Evolutionary conservation across 331 rosid species (phyloP), one percentile per base, ranked within the genome.

Genomic region (Pyracantha coccinea): DNA sequence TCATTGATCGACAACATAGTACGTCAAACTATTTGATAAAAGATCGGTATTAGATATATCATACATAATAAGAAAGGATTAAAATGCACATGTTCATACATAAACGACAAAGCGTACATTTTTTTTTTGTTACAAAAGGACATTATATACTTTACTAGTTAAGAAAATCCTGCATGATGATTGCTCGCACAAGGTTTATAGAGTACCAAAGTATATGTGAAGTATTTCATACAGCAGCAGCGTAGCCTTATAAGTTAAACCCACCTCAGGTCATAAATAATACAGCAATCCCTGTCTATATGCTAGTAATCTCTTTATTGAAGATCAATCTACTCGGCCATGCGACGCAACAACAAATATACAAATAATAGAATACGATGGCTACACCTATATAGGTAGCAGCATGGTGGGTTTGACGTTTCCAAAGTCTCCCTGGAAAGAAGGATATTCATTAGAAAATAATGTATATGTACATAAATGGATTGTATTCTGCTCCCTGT

Each of bases 401-500:
- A 73, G 68, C 63, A 21, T 31, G 72, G 69, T 16, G 45, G 25
- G 28, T 53, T 50, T 62, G 74, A 68, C 27, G 19, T 62, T 55
- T 52, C 76, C 68, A 75, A 35, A 38, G 24, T 38, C 75, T 53
- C 78, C 66, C 72, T 73, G 77, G 72, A 79, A 75, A 77, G 60
- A 66, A 77, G 73, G 62, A 27, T 65, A 67, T 38, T 29, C 41
- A 50, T 68, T 71, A 19, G 58, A 77, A 13, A 75, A 72, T n/a
- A 57, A 55, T 11, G 44, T 35, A 13, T 8, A 55, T 55, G 15
- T 54, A 69, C 41, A 44, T 4, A 61, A 66, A 61, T 28, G 58
- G 75, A 55, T 71, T 55, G 58, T 72, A 23, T 11, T 29, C 14
- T 88, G 89, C 80, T 73, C 81, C 83, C 73, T 67, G 52, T 52